These are phyloP conservation scores for Apiospora malaysiana DNA, from an alignment of 2,329 filamentous ascomycete genomes.

Conservation along the genomic window DNA sequence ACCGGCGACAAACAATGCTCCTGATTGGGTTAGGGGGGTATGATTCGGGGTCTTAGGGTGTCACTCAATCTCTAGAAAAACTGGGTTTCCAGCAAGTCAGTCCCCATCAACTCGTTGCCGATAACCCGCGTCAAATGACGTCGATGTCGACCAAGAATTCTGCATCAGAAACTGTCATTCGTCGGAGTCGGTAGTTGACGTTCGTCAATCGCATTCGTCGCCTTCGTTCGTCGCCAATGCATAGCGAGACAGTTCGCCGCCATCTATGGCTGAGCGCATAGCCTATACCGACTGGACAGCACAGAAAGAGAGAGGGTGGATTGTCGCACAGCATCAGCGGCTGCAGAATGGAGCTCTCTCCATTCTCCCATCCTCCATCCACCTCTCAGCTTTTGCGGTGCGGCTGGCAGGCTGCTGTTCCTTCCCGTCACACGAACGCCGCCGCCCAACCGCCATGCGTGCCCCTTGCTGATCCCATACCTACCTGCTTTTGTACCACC, in stretches of 20 bases:
- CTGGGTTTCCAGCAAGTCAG: conserved; percentile 7
- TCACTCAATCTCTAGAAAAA: conserved; percentile 13
- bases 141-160: conserved; percentile 1
- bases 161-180: conserved; percentile 4
- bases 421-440: not conserved
- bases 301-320: too few species aligned
- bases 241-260: not conserved
- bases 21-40: not conserved
- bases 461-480: conserved; percentile 3
- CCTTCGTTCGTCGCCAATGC: not conserved
- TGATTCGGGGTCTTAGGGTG: conserved; percentile 14
- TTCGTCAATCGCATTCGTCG: not conserved
- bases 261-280: too few species aligned
- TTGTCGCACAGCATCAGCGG: too few species aligned
- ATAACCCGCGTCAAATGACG: conserved; percentile 8
- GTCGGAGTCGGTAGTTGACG: not conserved
- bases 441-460: not conserved
- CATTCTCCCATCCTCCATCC: too few species aligned
- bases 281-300: too few species aligned
- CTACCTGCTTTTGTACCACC: not conserved
- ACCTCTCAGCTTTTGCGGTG: not conserved
- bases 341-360: not conserved
- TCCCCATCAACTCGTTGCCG: conserved; percentile 4
- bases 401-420: not conserved
- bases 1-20: not conserved